phyloP scores from a whole-genome alignment of 176 grass and related monocot species.

The bread wheat (Triticum aestivum) region IWGSC_CS_RefSeq_v2.1 NC_057814.1:165265741-165266240 shows the following conservation, averaged over 20 bases:
- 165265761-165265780: conserved; percentile 55
- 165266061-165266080: background rate
- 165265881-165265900: conserved; percentile 39
- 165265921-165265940: conserved; percentile 17
- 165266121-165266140: too few relatives aligned
- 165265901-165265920: conserved; percentile 27
- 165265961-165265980: background rate
- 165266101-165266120: background rate
- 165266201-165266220: conserved; percentile 41
- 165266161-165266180: conserved; percentile 52
- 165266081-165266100: background rate
- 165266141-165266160: background rate
- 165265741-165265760: background rate
- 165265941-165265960: conserved; percentile 47
- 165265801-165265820: background rate
- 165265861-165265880: conserved; percentile 58
- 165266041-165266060: conserved; percentile 47
- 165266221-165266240: conserved; percentile 41
- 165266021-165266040: conserved; percentile 47
- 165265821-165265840: conserved; percentile 35
- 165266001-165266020: conserved; percentile 33
- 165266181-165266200: background rate
- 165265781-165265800: conserved; percentile 11
- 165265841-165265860: conserved; percentile 23
- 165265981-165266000: conserved; percentile 56